Conservation (phyloP, 2,329 filamentous ascomycete species). For the Zymoseptoria brevis region DNA sequence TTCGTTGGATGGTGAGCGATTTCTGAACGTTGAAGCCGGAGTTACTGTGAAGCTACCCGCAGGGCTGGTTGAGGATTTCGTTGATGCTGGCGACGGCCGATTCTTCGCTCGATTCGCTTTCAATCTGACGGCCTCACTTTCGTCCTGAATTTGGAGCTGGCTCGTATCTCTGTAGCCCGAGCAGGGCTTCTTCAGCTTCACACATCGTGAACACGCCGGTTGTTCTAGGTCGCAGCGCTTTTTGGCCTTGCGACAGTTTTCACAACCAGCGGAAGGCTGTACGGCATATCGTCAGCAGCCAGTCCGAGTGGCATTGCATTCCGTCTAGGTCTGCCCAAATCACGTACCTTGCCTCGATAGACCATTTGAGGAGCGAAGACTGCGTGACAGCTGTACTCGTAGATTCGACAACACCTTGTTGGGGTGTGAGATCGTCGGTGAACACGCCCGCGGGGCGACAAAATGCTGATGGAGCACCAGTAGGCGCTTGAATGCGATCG, state of each 20-base stretch:
- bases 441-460: background rate
- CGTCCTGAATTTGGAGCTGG: conserved; percentile 28
- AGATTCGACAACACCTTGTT: background rate
- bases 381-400: background rate
- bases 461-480: background rate
- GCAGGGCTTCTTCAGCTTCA: conserved; percentile 26
- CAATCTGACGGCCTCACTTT: conserved; percentile 22
- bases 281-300: background rate
- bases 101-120: conserved; percentile 21
- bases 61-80: background rate
- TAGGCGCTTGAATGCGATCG: background rate
- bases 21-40: conserved; percentile 2
- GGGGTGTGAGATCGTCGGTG: background rate
- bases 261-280: conserved; percentile 27
- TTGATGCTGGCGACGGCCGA: conserved; percentile 12
- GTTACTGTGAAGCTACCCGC: conserved; percentile 6
- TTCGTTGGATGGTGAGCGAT: conserved; percentile 17
- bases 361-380: conserved; percentile 17
- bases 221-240: conserved; percentile 27
- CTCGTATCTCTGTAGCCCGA: conserved; percentile 27
- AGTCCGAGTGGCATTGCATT: background rate
- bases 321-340: background rate
- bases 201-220: conserved; percentile 26
- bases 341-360: conserved; percentile 23
- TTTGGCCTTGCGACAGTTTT: conserved; percentile 28